A percentile compares a stretch with the other conserved stretches of the same genome.
Evolutionary conservation across 495 filamentous ascomycete genomes (phyloP).

Genomic region (Aspergillus diversus): DNA sequence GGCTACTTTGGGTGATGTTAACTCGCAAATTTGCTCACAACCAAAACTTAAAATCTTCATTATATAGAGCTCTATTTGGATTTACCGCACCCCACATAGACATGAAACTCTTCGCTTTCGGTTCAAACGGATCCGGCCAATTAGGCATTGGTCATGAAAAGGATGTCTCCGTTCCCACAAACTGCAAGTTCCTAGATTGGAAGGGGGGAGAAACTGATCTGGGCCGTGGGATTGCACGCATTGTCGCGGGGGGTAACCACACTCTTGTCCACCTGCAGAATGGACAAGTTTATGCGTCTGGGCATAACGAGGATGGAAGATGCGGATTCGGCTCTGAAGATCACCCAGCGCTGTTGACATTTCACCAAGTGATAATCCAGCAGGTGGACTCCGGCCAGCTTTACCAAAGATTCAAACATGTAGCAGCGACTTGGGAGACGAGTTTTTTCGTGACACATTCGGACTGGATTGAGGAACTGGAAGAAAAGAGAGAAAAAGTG

Average conservation of each 20-base stretch:
- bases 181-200: conserved; percentile 51
- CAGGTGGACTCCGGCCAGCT: conserved; percentile 15
- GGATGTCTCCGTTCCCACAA: conserved; percentile 70
- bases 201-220: not conserved
- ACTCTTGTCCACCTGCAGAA: conserved; percentile 67
- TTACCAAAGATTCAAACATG: conserved; percentile 33
- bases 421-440: conserved; percentile 78
- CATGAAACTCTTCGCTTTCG: conserved; percentile 74
- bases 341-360: conserved; percentile 24
- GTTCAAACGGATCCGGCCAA: conserved; percentile 89
- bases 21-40: not conserved
- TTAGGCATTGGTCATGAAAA: conserved; percentile 76
- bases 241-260: conserved; percentile 86
- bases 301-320: conserved; percentile 58
- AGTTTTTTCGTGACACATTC: conserved; percentile 55
- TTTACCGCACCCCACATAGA: not conserved
- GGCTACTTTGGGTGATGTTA: too few species aligned
- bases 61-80: not conserved
- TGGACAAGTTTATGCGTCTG: conserved; percentile 65
- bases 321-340: conserved; percentile 27
- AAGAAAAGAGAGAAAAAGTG: conserved; percentile 46
- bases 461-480: not conserved
- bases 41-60: not conserved
- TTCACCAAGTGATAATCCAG: conserved; percentile 32
- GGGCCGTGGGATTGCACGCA: conserved; percentile 32